Evolutionary conservation across 805 yeast genomes (phyloP).

Genomic region (Debaryomyces maramus): DNA sequence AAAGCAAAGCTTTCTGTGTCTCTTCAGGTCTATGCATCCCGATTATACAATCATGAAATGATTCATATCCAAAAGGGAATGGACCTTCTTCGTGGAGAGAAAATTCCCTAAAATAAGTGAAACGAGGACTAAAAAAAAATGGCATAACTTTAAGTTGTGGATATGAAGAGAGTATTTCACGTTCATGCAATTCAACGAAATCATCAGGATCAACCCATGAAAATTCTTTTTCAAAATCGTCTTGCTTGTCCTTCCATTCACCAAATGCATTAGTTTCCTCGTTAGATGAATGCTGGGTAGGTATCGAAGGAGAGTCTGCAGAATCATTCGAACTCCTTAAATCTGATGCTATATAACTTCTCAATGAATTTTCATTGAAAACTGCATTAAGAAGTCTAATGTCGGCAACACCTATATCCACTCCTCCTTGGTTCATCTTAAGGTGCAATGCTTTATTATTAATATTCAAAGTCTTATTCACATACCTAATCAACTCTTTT

Average conservation of each 20-base stretch:
- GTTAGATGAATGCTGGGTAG: background rate
- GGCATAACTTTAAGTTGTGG: slow-evolving; percentile 50
- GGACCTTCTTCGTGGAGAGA: slow-evolving; percentile 41
- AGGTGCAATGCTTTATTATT: slow-evolving; percentile 47
- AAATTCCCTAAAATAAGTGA: slow-evolving; percentile 60
- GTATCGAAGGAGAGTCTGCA: slow-evolving; percentile 2
- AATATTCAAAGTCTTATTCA: slow-evolving; percentile 38
- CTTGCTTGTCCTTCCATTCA: slow-evolving; percentile 25
- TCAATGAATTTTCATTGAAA: slow-evolving; percentile 54
- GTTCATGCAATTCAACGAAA: slow-evolving; percentile 64
- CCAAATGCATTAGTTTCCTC: slow-evolving; percentile 9
- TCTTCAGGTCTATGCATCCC: slow-evolving; percentile 54
- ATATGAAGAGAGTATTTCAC: slow-evolving; percentile 37
- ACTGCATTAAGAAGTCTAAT: slow-evolving; percentile 63
- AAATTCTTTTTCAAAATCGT: slow-evolving; percentile 28
- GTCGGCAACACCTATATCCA: slow-evolving; percentile 69
- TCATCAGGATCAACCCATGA: slow-evolving; percentile 79
- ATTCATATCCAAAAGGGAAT: slow-evolving; percentile 61
- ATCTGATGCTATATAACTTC: slow-evolving; percentile 23
- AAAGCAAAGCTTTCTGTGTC: slow-evolving; percentile 50
- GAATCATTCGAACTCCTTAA: slow-evolving; percentile 12
- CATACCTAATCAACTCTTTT: slow-evolving; percentile 34
- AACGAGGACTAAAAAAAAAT: slow-evolving; percentile 53
- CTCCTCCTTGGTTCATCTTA: slow-evolving; percentile 65
- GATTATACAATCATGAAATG: slow-evolving; percentile 65